Evolutionary conservation across 2,329 filamentous ascomycete genomes (phyloP), one percentile per base, ranked within the genome.

Genomic region (Aspergillus felis): DNA sequence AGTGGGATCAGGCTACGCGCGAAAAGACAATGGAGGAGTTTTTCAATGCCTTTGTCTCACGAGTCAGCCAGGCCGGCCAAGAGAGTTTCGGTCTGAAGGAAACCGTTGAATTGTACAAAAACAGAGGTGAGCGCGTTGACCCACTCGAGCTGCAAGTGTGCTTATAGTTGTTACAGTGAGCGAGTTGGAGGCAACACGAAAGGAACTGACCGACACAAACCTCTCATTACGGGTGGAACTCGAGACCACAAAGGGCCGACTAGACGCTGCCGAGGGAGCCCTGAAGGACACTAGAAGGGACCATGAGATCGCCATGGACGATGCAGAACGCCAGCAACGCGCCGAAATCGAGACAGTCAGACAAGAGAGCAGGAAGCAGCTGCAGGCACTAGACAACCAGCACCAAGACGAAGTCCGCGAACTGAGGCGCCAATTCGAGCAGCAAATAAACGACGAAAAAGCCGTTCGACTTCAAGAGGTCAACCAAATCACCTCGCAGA

Each of bases 21-120:
- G 83, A 97, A 64, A 86, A 87, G 61, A 83, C 86, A 58, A 87
- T 97, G 76, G 90, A 96, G 66, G 79, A 81, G 20, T 82, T 93
- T 67, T 91, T 91, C 69, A 82, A 83, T 50, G 80, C 83, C 58
- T 80, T 97, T 60, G 88, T 88, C 68, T 82, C 87, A 57, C 87
- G 89, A 61, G 85, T 97, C 69, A 85, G 86, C 57, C 82, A 82
- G 32, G 87, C 89, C 24, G 82, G 88, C 10, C 83, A 82, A 44
- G 87, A 91, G 55, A 87, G 85, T 65, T 87, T 84, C 56, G 83
- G 81, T 4, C 79, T 91, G 59, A 91, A 93, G 65, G 88, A 94
- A 61, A 84, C 87, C 0, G 81, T 95, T 49, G 85, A 88, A 17
- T 66, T 90, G 9, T 88, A 90, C 63, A 95, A 93, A 70, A 82